These are phyloP conservation scores for Plasmodium sp. DNA, from an alignment of 169 alveolate genomes.

Conservation along the genomic window DNA sequence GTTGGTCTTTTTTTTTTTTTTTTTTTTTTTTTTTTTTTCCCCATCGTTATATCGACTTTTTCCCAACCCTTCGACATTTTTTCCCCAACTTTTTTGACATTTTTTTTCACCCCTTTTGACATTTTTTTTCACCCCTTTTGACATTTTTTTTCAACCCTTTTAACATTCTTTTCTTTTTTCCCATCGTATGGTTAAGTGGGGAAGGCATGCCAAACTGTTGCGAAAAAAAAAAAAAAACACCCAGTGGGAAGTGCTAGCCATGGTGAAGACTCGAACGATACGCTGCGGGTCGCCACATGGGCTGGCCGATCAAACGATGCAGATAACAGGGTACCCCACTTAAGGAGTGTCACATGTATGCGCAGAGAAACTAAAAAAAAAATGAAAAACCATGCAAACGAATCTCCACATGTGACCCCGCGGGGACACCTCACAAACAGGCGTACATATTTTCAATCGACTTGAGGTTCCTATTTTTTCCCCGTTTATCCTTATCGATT, in stretches of 20 bases:
- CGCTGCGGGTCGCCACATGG: background rate
- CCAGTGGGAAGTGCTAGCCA: background rate
- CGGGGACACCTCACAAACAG: slow-evolving; percentile 21
- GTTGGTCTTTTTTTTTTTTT: background rate
- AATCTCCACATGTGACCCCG: background rate
- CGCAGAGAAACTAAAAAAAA: background rate
- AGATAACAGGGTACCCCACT: background rate
- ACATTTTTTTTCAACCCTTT: too few species aligned
- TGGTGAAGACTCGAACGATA: background rate
- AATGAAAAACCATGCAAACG: background rate
- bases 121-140: too few species aligned
- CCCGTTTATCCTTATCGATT: background rate
- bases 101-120: too few species aligned
- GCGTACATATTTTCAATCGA: slow-evolving; percentile 41
- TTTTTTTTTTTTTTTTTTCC: background rate
- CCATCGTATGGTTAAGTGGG: background rate
- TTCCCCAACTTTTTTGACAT: too few species aligned
- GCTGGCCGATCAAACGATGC: background rate
- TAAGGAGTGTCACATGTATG: background rate
- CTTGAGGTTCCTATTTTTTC: slow-evolving; percentile 5
- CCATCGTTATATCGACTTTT: background rate
- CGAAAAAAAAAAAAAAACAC: background rate
- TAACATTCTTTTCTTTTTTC: too few species aligned
- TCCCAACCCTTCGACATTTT: background rate
- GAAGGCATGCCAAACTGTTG: background rate